Conservation (phyloP, 352 stramenopile genomes). For the Globisporangium takayamanum region DNA sequence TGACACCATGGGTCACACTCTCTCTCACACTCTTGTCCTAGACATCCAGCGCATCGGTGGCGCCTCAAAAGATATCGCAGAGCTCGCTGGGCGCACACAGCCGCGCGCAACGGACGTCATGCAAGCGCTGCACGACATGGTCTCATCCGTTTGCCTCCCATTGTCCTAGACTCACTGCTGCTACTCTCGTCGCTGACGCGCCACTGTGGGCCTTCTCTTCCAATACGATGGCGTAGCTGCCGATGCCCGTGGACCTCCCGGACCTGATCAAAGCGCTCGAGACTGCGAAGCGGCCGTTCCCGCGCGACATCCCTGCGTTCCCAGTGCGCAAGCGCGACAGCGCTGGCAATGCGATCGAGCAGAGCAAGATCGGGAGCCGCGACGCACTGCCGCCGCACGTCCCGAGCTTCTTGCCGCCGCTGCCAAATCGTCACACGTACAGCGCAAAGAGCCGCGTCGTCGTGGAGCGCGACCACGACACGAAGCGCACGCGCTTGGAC, state of each 20-base stretch:
- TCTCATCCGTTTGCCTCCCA: not conserved
- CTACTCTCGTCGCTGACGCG: not conserved
- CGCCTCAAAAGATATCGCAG: conserved; percentile 42
- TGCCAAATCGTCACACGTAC: conserved; percentile 57
- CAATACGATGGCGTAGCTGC: not conserved
- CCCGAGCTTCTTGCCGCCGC: conserved; percentile 39
- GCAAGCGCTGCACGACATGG: conserved; percentile 41
- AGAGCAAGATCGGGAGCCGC: conserved; percentile 49
- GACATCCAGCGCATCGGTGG: conserved; percentile 49
- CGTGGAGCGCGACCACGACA: conserved; percentile 47
- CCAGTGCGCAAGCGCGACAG: conserved; percentile 44
- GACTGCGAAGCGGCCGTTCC: conserved; percentile 46
- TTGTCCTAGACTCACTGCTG: not conserved
- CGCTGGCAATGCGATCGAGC: conserved; percentile 37
- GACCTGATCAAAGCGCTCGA: conserved; percentile 49
- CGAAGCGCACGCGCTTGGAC: conserved; percentile 44
- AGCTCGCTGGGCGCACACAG: conserved; percentile 46
- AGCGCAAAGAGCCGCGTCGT: conserved; percentile 45
- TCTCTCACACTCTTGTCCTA: conserved; percentile 1
- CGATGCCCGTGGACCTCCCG: conserved; percentile 31
- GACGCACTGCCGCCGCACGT: conserved; percentile 42
- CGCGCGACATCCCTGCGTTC: conserved; percentile 45
- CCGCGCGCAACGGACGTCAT: conserved; percentile 39
- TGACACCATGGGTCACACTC: not conserved
- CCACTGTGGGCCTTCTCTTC: too few relatives aligned